phyloP scores from a whole-genome alignment of 352 stramenopile species.

The Pythium apleroticum region DNA sequence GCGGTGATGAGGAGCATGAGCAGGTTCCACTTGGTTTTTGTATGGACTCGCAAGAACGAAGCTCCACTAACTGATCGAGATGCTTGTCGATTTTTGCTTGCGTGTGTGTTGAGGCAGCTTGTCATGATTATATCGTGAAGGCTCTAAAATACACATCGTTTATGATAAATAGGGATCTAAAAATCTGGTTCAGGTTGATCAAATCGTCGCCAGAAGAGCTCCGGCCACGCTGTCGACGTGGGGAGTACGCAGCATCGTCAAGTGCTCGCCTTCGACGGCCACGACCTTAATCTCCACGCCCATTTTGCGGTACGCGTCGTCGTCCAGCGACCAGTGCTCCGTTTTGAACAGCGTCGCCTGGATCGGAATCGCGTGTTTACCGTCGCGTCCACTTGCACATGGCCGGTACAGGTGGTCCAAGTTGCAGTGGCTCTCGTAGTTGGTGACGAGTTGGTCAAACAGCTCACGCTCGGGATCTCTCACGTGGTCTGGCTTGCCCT shows the following conservation, averaged over 20 bases:
- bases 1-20: no score
- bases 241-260: slow-evolving; percentile 35
- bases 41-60: no score
- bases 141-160: not conserved
- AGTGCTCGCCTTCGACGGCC: slow-evolving; percentile 30
- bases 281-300: slow-evolving; percentile 18
- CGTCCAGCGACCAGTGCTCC: slow-evolving; percentile 30
- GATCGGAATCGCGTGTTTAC: slow-evolving; percentile 15
- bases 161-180: not conserved
- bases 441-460: slow-evolving; percentile 33
- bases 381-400: slow-evolving; percentile 16
- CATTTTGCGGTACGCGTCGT: slow-evolving; percentile 12
- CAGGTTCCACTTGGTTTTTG: no score
- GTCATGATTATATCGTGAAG: no score
- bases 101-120: no score
- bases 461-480: slow-evolving; percentile 24
- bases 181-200: not conserved
- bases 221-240: slow-evolving; percentile 30
- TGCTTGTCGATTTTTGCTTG: no score
- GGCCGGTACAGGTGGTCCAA: slow-evolving; percentile 43
- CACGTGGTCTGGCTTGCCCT: slow-evolving; percentile 13
- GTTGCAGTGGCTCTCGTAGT: slow-evolving; percentile 39
- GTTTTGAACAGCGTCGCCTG: slow-evolving; percentile 42
- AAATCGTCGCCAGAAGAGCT: slow-evolving; percentile 5
- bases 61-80: no score